These are phyloP conservation scores for Secale cereale DNA, from an alignment of 176 grass and related monocot species.

Conservation along the genomic window DNA sequence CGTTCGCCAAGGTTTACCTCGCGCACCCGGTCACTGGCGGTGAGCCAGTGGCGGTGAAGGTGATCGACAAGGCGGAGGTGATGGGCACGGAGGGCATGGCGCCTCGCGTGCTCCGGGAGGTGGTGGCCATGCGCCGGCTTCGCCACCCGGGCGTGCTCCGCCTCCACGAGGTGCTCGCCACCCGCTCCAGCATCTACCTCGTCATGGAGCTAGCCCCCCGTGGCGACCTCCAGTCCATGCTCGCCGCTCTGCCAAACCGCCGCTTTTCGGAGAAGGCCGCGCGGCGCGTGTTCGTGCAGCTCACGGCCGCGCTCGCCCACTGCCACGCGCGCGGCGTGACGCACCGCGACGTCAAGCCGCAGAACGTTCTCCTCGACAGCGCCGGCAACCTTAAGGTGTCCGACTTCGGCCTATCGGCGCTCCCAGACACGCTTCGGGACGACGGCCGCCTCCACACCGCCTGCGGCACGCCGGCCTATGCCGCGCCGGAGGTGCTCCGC, in stretches of 20 bases:
- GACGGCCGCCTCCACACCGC: conserved; percentile 57
- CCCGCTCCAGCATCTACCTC: conserved; percentile 58
- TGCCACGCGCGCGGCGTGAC: conserved; percentile 66
- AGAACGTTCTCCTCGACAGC: conserved; percentile 68
- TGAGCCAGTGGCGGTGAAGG: conserved; percentile 62
- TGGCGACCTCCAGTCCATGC: conserved; percentile 47
- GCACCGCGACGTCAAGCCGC: conserved; percentile 82
- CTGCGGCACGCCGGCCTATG: conserved; percentile 71
- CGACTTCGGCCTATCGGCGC: conserved; percentile 73
- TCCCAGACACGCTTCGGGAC: conserved; percentile 34
- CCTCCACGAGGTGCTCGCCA: conserved; percentile 77
- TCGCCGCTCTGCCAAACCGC: conserved; percentile 40
- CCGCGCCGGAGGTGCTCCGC: conserved; percentile 73
- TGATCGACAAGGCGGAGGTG: conserved; percentile 68
- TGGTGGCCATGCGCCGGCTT: conserved; percentile 70
- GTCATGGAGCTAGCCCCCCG: conserved; percentile 74
- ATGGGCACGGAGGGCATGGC: conserved; percentile 36
- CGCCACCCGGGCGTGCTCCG: conserved; percentile 71
- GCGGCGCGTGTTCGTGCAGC: conserved; percentile 63
- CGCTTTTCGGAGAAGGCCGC: conserved; percentile 41
- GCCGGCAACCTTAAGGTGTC: conserved; percentile 60
- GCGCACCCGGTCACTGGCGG: conserved; percentile 48
- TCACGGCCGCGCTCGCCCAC: conserved; percentile 53
- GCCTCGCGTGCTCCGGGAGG: conserved; percentile 52
- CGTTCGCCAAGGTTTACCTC: conserved; percentile 88